Evolutionary conservation across 148 eudicot genomes (phyloP).

Genomic region (Chenopodium album): DNA sequence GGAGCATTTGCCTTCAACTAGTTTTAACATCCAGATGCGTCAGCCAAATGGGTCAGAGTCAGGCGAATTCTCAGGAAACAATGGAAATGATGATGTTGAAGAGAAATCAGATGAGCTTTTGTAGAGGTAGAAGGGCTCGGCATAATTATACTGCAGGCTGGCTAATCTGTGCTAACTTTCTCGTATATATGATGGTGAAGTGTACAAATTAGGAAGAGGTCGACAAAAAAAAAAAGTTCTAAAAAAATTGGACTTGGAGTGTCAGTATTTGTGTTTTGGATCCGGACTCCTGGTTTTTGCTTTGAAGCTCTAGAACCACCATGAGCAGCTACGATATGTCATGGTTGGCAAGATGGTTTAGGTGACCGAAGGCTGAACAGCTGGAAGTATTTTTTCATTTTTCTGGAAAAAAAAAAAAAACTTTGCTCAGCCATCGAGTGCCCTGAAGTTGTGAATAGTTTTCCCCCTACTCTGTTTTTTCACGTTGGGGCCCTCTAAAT

Average conservation of each 20-base stretch:
- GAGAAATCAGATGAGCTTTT: conserved; percentile 42
- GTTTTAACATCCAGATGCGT: conserved; percentile 40
- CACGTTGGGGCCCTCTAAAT: conserved; percentile 19
- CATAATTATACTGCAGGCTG: conserved; percentile 21
- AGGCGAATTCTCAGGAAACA: conserved; percentile 36
- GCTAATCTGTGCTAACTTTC: conserved; percentile 39
- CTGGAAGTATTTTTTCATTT: conserved; percentile 11
- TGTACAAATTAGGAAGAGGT: conserved; percentile 47
- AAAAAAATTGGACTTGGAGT: conserved; percentile 17
- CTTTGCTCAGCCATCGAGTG: conserved; percentile 21
- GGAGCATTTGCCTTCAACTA: conserved; percentile 53
- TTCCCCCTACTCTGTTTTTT: conserved; percentile 7
- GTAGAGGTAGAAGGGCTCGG: conserved; percentile 26
- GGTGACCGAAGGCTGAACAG: neutral
- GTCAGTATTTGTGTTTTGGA: conserved; percentile 32
- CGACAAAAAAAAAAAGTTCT: conserved; percentile 8
- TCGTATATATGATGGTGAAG: conserved; percentile 36
- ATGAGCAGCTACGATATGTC: neutral
- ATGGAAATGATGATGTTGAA: conserved; percentile 34
- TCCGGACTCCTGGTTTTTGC: conserved; percentile 32
- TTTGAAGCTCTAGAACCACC: conserved; percentile 31
- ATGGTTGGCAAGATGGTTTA: conserved; percentile 9
- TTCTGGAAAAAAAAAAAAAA: neutral
- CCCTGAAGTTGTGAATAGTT: conserved; percentile 25
- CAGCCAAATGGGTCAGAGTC: conserved; percentile 33